Evolutionary conservation across 306 rosid species (phyloP).

Genomic region (Dryas octopetala): DNA sequence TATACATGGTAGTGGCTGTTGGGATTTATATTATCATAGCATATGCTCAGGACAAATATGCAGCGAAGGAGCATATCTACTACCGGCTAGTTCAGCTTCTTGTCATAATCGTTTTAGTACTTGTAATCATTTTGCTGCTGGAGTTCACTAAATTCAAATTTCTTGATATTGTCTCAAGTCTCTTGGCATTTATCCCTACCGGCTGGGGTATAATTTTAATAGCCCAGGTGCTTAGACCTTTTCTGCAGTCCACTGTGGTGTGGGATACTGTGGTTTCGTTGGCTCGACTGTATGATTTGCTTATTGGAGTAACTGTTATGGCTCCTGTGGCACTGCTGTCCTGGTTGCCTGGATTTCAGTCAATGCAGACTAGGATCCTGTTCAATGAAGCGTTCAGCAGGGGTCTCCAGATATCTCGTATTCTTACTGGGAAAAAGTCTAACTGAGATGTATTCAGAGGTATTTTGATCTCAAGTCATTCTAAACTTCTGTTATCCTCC

Average conservation of each 20-base stretch:
- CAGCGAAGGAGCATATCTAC: slow-evolving; percentile 63
- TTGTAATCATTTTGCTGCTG: slow-evolving; percentile 58
- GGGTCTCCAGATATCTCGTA: slow-evolving; percentile 94
- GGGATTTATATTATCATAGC: slow-evolving; percentile 61
- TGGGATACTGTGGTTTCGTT: slow-evolving; percentile 86
- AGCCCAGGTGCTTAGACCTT: slow-evolving; percentile 89
- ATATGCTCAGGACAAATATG: slow-evolving; percentile 77
- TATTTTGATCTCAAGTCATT: slow-evolving; percentile 28
- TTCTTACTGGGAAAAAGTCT: slow-evolving; percentile 75
- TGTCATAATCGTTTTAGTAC: slow-evolving; percentile 55
- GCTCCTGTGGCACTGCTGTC: slow-evolving; percentile 82
- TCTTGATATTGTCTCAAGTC: slow-evolving; percentile 62
- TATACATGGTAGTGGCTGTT: slow-evolving; percentile 64
- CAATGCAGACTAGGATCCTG: slow-evolving; percentile 95
- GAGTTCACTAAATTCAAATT: slow-evolving; percentile 47
- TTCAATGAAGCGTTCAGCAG: slow-evolving; percentile 96
- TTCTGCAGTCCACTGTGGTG: slow-evolving; percentile 70
- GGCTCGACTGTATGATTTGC: slow-evolving; percentile 82
- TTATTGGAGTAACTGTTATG: slow-evolving; percentile 80
- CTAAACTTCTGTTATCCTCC: neutral
- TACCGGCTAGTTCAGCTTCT: slow-evolving; percentile 83
- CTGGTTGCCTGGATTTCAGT: slow-evolving; percentile 94
- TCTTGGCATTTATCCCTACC: slow-evolving; percentile 84
- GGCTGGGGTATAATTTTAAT: slow-evolving; percentile 94
- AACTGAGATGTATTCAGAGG: slow-evolving; percentile 51